Evolutionary conservation across 768 basidiomycete genomes (phyloP).

Genomic region (Auricularia sp.): DNA sequence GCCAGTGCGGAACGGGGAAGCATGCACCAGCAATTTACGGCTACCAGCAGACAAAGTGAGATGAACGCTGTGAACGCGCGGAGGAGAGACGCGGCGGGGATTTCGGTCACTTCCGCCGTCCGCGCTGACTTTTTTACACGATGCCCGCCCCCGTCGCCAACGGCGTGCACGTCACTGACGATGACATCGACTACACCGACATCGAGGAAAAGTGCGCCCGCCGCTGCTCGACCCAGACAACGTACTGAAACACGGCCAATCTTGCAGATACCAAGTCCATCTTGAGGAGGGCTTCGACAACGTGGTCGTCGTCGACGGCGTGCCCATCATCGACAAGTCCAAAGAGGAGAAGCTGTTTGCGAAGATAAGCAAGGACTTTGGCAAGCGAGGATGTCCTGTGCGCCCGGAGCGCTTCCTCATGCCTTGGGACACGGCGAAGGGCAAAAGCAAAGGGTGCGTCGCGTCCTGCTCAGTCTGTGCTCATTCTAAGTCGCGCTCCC

Average conservation of each 20-base stretch:
- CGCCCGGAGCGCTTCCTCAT: constrained; percentile 71
- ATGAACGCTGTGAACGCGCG: no score
- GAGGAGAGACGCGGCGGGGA: neutral
- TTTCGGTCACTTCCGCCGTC: neutral
- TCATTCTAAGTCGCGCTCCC: constrained; percentile 4
- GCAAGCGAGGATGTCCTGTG: constrained; percentile 66
- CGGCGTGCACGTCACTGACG: constrained; percentile 28
- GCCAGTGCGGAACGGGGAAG: no score
- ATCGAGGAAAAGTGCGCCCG: constrained; percentile 70
- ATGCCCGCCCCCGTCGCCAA: constrained; percentile 25
- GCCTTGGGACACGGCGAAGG: constrained; percentile 76
- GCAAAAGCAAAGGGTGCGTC: constrained; percentile 85
- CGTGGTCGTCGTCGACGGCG: constrained; percentile 84
- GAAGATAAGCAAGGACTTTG: constrained; percentile 77
- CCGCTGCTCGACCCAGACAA: neutral
- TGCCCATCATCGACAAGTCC: constrained; percentile 79
- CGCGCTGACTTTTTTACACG: neutral
- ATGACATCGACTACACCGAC: constrained; percentile 78
- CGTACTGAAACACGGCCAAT: constrained; percentile 6
- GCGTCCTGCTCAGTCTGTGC: constrained; percentile 2
- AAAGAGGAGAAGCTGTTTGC: constrained; percentile 75
- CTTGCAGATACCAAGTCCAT: constrained; percentile 71
- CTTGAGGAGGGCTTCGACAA: constrained; percentile 85
- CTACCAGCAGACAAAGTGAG: no score
- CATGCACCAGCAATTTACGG: no score